Conservation (phyloP, 1,139 yeast genomes). For the Saccharomycopsis crataegensis region DNA sequence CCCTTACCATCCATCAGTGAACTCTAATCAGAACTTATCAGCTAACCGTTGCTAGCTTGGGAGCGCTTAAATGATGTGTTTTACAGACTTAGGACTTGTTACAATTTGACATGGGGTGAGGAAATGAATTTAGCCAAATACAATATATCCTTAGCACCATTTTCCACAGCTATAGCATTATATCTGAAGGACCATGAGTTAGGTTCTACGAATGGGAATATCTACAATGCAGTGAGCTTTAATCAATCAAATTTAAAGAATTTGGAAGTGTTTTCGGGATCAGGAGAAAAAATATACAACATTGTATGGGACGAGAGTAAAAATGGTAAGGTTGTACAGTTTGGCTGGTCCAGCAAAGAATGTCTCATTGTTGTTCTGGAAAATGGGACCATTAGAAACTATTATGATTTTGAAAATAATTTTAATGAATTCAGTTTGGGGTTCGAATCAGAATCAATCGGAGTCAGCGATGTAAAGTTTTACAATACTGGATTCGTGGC, state of each 20-base stretch:
- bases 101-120: slow-evolving; percentile 28
- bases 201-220: not conserved
- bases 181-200: slow-evolving; percentile 8
- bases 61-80: slow-evolving; percentile 56
- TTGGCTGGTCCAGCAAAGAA: slow-evolving; percentile 51
- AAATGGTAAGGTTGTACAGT: slow-evolving; percentile 47
- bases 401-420: slow-evolving; percentile 62
- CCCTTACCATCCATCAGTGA: no score
- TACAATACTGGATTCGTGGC: slow-evolving; percentile 35
- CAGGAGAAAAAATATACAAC: slow-evolving; percentile 21
- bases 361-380: slow-evolving; percentile 54
- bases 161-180: slow-evolving; percentile 24
- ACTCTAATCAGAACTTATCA: not conserved
- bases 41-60: slow-evolving; percentile 35
- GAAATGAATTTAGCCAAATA: slow-evolving; percentile 14
- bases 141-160: slow-evolving; percentile 21
- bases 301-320: slow-evolving; percentile 31
- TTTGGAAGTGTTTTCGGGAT: slow-evolving; percentile 17
- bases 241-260: not conserved
- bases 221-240: not conserved
- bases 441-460: slow-evolving; percentile 31
- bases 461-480: slow-evolving; percentile 32
- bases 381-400: slow-evolving; percentile 51
- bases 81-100: slow-evolving; percentile 44
- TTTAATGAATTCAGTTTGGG: slow-evolving; percentile 44